These are phyloP conservation scores for Saccharomycopsis sp. DNA, from an alignment of 805 yeast genomes.

Conservation along the genomic window DNA sequence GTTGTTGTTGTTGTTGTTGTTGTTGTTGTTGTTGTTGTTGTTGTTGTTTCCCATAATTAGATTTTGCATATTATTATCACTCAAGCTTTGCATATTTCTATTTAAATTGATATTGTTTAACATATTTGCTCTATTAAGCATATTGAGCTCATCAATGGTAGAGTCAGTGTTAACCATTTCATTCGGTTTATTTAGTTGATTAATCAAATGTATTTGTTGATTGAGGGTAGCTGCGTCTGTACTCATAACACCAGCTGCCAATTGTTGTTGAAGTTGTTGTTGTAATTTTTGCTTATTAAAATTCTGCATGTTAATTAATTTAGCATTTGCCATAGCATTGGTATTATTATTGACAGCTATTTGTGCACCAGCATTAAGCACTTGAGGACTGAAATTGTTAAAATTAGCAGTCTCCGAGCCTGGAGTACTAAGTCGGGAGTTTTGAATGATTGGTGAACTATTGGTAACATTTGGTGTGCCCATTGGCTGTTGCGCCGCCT, in stretches of 20 bases:
- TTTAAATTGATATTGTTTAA: neutral
- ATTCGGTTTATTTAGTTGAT: neutral
- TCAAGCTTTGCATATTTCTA: neutral
- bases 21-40: conserved; percentile 4
- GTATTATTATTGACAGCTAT: neutral
- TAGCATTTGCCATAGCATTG: conserved; percentile 1
- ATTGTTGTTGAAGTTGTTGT: conserved; percentile 3
- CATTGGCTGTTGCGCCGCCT: conserved; percentile 5
- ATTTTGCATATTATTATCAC: neutral
- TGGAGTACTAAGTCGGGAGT: conserved; percentile 9
- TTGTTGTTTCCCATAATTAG: neutral
- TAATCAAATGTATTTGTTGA: neutral
- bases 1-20: neutral
- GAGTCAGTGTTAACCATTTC: conserved; percentile 2
- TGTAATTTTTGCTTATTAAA: neutral
- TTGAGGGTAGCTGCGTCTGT: too few species aligned
- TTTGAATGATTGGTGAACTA: conserved; percentile 6
- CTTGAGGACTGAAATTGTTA: conserved; percentile 11
- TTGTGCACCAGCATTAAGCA: conserved; percentile 1
- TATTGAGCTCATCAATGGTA: too few species aligned
- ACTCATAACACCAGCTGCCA: conserved; percentile 1
- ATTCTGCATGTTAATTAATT: conserved; percentile 4
- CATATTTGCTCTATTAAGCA: neutral
- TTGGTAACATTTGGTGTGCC: neutral
- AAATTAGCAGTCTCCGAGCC: conserved; percentile 10